Conservation (phyloP, 2,329 filamentous ascomycete genomes). For the Plectosphaerella sp. region DNA sequence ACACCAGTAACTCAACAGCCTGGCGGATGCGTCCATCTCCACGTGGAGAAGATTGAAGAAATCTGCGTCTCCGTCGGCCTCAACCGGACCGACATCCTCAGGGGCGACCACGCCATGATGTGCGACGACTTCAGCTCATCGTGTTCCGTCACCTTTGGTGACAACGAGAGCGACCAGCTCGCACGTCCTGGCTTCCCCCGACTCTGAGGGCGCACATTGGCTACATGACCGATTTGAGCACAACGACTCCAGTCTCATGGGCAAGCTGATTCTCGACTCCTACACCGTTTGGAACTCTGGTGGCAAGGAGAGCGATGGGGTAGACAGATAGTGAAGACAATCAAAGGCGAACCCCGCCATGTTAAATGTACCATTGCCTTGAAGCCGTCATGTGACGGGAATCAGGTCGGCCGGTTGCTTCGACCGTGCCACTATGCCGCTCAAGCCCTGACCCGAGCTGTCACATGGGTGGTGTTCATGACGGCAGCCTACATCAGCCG, state of each 20-base stretch:
- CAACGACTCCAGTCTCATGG: conserved; percentile 23
- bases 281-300: conserved; percentile 30
- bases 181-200: conserved; percentile 24
- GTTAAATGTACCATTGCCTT: too few species aligned
- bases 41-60: conserved; percentile 13
- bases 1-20: conserved; percentile 28
- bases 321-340: too few species aligned
- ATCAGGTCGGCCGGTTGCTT: too few species aligned
- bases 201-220: conserved; percentile 26
- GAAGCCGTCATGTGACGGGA: too few species aligned
- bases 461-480: too few species aligned
- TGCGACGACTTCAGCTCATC: conserved; percentile 29
- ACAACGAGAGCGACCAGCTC: conserved; percentile 26
- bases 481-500: too few species aligned
- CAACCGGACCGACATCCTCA: conserved; percentile 26
- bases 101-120: conserved; percentile 20
- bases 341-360: too few species aligned
- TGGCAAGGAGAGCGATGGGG: neutral
- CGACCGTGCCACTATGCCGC: too few species aligned
- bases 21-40: conserved; percentile 23
- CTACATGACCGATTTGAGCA: conserved; percentile 22
- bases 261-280: conserved; percentile 22
- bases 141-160: conserved; percentile 27
- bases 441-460: too few species aligned
- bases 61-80: conserved; percentile 28